These are phyloP conservation scores for Wickerhamiella allomyrinae DNA, from an alignment of 805 yeast species.

Conservation along the genomic window DNA sequence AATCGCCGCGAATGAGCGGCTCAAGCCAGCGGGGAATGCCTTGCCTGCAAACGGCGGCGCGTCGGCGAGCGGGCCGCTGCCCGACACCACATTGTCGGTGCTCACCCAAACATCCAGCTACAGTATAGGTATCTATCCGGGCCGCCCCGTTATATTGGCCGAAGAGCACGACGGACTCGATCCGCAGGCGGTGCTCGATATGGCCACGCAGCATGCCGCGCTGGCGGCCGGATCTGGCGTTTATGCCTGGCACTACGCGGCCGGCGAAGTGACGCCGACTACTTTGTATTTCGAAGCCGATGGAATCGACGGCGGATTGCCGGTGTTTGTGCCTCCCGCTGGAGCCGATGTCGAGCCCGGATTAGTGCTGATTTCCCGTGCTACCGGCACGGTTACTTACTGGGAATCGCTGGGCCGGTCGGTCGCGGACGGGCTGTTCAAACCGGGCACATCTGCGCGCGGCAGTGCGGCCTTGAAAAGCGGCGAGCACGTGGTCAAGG, in stretches of 20 bases:
- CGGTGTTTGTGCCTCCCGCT: slow-evolving; percentile 43
- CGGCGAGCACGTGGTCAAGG: slow-evolving; percentile 42
- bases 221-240: slow-evolving; percentile 37
- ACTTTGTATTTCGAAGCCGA: slow-evolving; percentile 24
- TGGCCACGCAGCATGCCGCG: slow-evolving; percentile 35
- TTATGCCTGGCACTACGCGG: slow-evolving; percentile 54
- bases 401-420: slow-evolving; percentile 65
- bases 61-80: slow-evolving; percentile 15
- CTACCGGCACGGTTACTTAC: slow-evolving; percentile 46
- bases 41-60: neutral
- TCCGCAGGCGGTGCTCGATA: slow-evolving; percentile 33
- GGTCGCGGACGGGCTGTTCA: slow-evolving; percentile 44
- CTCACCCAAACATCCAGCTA: slow-evolving; percentile 46
- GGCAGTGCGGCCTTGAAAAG: slow-evolving; percentile 31
- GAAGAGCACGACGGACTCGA: slow-evolving; percentile 10
- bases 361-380: slow-evolving; percentile 45
- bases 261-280: slow-evolving; percentile 46
- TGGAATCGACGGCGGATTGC: slow-evolving; percentile 22
- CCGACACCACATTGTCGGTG: slow-evolving; percentile 23
- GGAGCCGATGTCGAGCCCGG: slow-evolving; percentile 50
- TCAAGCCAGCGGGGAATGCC: neutral
- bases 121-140: slow-evolving; percentile 42
- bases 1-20: neutral
- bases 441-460: slow-evolving; percentile 24
- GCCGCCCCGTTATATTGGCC: slow-evolving; percentile 34